These are phyloP conservation scores for Linanthus parryae DNA, from an alignment of 148 eudicot species.

Conservation along the genomic window DNA sequence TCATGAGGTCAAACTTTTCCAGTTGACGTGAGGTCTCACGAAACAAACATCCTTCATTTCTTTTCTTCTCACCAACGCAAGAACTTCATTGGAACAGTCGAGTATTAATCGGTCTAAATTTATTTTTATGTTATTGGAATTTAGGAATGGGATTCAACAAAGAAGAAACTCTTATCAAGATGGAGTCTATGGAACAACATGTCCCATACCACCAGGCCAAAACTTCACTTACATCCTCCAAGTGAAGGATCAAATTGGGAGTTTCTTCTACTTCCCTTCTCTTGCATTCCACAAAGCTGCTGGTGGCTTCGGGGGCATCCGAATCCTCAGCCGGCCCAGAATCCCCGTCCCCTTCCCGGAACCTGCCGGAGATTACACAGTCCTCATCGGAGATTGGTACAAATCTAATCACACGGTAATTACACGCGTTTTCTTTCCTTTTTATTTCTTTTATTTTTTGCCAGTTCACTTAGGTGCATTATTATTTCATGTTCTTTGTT, in stretches of 20 bases:
- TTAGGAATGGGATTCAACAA: conserved; percentile 23
- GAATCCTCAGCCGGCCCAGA: conserved; percentile 15
- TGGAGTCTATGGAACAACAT: conserved; percentile 28
- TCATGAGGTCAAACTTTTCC: too few species aligned
- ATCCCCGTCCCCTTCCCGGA: conserved; percentile 28
- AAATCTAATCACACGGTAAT: conserved; percentile 18
- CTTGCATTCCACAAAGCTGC: conserved; percentile 27
- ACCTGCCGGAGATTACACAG: conserved; percentile 23
- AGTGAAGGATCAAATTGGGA: conserved; percentile 23
- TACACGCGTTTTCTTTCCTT: neutral
- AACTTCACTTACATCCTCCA: conserved; percentile 24
- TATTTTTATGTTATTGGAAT: too few species aligned
- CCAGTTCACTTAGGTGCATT: too few species aligned
- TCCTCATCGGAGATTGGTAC: conserved; percentile 27
- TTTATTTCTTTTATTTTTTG: neutral
- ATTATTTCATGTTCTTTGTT: too few species aligned
- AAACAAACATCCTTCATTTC: too few species aligned
- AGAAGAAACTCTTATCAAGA: conserved; percentile 26
- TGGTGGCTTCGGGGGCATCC: conserved; percentile 24
- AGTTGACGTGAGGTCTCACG: too few species aligned
- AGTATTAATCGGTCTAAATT: too few species aligned
- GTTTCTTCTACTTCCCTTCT: conserved; percentile 21
- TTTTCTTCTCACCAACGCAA: too few species aligned
- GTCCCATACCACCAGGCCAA: conserved; percentile 26
- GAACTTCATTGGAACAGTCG: too few species aligned